These are phyloP conservation scores for Yamadazyma phyllophila DNA, from an alignment of 805 yeast genomes.

Conservation along the genomic window DNA sequence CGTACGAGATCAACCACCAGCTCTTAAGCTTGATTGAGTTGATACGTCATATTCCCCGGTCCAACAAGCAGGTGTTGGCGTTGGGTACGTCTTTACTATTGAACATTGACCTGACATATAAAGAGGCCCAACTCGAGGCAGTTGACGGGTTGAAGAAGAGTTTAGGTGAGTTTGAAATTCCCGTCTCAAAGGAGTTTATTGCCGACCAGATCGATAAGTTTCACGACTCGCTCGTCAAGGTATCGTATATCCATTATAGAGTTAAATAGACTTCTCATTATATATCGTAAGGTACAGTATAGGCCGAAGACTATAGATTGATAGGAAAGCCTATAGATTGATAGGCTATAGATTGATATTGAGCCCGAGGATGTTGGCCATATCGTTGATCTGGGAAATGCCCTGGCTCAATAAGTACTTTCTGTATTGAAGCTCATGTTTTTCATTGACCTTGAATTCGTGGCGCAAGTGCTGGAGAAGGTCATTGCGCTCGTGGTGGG, in stretches of 20 bases:
- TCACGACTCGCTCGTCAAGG: constrained; percentile 12
- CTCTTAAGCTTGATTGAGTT: constrained; percentile 16
- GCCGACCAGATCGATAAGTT: constrained; percentile 11
- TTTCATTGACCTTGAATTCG: constrained; percentile 31
- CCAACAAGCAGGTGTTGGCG: constrained; percentile 4
- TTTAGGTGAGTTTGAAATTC: constrained; percentile 3
- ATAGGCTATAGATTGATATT: constrained; percentile 11
- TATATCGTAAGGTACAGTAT: no score
- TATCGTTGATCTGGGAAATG: constrained; percentile 24
- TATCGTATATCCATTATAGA: constrained; percentile 9
- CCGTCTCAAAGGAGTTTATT: constrained; percentile 8
- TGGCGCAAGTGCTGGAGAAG: constrained; percentile 28
- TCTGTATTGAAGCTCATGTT: constrained; percentile 33
- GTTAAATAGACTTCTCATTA: background rate
- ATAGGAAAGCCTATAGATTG: constrained; percentile 8
- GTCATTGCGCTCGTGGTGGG: constrained; percentile 36
- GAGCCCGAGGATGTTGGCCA: constrained; percentile 23
- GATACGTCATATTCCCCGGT: constrained; percentile 1
- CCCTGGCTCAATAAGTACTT: constrained; percentile 38
- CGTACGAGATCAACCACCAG: constrained; percentile 20
- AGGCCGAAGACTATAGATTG: background rate
- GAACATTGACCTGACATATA: constrained; percentile 3
- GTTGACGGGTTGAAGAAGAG: constrained; percentile 11
- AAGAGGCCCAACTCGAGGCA: constrained; percentile 10
- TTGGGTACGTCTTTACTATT: constrained; percentile 9